Conservation (phyloP, 2,329 filamentous ascomycete species). For the Aureobasidium sp. region DNA sequence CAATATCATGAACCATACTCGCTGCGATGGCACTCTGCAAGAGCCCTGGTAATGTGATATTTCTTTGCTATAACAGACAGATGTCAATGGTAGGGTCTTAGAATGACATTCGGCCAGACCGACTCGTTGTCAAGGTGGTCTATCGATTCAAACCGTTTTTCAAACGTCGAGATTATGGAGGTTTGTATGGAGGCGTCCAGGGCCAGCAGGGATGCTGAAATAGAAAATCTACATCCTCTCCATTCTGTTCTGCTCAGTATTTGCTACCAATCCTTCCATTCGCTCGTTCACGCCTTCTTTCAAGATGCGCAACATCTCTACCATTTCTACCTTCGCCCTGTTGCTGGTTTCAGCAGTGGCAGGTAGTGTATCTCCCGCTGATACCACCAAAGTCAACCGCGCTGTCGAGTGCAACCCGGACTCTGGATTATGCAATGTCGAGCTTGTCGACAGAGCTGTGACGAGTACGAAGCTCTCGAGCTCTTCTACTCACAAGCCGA, state of each 20-base stretch:
- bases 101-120: neutral
- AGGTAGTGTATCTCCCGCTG: neutral
- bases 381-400: conserved; percentile 3
- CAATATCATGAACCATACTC: neutral
- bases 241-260: neutral
- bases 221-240: neutral
- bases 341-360: conserved; percentile 7
- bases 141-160: conserved; percentile 8
- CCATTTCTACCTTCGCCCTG: conserved; percentile 9
- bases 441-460: conserved; percentile 4
- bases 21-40: neutral
- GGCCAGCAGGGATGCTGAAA: neutral
- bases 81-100: neutral
- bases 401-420: conserved; percentile 6
- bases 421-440: conserved; percentile 10
- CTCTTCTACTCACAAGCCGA: neutral
- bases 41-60: too few relatives aligned
- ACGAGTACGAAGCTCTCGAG: neutral
- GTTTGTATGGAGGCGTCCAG: neutral
- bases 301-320: conserved; percentile 8
- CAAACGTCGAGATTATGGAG: conserved; percentile 11
- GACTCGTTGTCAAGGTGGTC: conserved; percentile 2
- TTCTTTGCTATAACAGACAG: neutral
- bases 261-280: neutral
- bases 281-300: neutral